Evolutionary conservation across 768 basidiomycete species (phyloP).

Genomic region (Tubosaeta sp.): DNA sequence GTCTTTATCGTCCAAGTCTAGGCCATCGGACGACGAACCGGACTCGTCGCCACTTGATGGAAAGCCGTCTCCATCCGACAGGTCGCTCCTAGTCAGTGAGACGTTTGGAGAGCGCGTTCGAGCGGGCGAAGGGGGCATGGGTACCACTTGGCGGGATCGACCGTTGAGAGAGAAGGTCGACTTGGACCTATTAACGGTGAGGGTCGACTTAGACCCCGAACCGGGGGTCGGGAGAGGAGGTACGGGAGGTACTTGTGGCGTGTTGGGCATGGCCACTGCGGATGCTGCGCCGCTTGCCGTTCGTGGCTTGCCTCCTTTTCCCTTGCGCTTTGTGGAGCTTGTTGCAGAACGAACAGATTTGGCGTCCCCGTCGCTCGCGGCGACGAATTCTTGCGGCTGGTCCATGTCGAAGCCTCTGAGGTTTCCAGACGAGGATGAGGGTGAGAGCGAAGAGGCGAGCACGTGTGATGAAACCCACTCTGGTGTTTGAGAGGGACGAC

Average conservation of each 20-base stretch:
- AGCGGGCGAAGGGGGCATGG: conserved; percentile 7
- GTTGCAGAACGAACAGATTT: conserved; percentile 23
- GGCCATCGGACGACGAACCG: conserved; percentile 31
- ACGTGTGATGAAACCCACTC: conserved; percentile 16
- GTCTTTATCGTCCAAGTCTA: conserved; percentile 47
- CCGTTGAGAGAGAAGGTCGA: conserved; percentile 16
- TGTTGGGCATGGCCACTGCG: conserved; percentile 62
- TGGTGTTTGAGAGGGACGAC: conserved; percentile 5
- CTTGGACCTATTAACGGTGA: conserved; percentile 19
- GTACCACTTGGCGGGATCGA: background rate
- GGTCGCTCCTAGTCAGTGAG: conserved; percentile 19
- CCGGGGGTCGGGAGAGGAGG: conserved; percentile 15
- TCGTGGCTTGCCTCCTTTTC: conserved; percentile 16
- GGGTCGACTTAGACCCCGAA: conserved; percentile 15
- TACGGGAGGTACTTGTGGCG: conserved; percentile 42
- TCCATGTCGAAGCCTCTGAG: conserved; percentile 25
- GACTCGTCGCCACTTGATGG: conserved; percentile 29
- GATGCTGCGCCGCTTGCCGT: conserved; percentile 58
- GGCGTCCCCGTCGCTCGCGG: conserved; percentile 20
- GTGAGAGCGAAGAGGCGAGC: conserved; percentile 22
- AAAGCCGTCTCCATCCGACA: conserved; percentile 27
- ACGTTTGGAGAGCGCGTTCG: conserved; percentile 15
- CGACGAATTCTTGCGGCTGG: conserved; percentile 18
- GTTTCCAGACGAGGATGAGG: conserved; percentile 31
- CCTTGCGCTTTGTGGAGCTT: conserved; percentile 28